These are phyloP conservation scores for Ilyonectria robusta DNA, from an alignment of 2,329 filamentous ascomycete genomes.

Conservation along the genomic window DNA sequence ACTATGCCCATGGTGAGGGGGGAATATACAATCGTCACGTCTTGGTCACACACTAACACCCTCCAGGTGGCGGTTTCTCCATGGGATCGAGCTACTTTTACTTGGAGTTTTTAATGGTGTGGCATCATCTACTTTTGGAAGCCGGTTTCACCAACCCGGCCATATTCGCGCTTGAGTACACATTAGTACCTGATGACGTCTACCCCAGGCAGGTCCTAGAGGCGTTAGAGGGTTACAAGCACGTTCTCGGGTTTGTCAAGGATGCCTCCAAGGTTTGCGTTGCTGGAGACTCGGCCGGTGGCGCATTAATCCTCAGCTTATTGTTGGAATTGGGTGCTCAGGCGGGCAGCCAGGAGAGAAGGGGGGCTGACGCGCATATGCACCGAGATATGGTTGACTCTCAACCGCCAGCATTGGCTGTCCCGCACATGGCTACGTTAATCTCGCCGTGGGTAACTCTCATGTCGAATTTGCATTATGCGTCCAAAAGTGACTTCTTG, in stretches of 20 bases:
- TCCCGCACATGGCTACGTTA: constrained; percentile 72
- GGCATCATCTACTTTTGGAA: constrained; percentile 75
- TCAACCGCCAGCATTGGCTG: constrained; percentile 43
- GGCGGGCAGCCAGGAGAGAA: constrained; percentile 38
- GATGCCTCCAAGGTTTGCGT: constrained; percentile 77
- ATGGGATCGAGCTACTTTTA: constrained; percentile 90
- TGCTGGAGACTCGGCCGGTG: constrained; percentile 85
- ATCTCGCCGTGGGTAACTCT: constrained; percentile 88
- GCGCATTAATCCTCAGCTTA: constrained; percentile 79
- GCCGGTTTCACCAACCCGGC: constrained; percentile 81
- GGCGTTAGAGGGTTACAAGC: constrained; percentile 78
- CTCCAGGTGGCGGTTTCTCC: constrained; percentile 81
- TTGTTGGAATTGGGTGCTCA: constrained; percentile 74
- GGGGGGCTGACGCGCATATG: constrained; percentile 27
- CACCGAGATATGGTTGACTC: constrained; percentile 33
- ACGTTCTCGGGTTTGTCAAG: constrained; percentile 72
- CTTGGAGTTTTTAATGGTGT: constrained; percentile 84
- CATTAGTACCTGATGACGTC: constrained; percentile 79
- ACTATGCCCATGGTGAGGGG: constrained; percentile 81
- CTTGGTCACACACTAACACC: constrained; percentile 18
- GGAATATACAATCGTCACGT: not conserved
- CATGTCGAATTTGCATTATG: constrained; percentile 75
- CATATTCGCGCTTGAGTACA: constrained; percentile 86
- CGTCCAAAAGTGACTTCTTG: constrained; percentile 83
- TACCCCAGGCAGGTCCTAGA: constrained; percentile 83